These are phyloP conservation scores for Bipolaris sorokiniana DNA, from an alignment of 2,329 filamentous ascomycete species.

Conservation along the genomic window DNA sequence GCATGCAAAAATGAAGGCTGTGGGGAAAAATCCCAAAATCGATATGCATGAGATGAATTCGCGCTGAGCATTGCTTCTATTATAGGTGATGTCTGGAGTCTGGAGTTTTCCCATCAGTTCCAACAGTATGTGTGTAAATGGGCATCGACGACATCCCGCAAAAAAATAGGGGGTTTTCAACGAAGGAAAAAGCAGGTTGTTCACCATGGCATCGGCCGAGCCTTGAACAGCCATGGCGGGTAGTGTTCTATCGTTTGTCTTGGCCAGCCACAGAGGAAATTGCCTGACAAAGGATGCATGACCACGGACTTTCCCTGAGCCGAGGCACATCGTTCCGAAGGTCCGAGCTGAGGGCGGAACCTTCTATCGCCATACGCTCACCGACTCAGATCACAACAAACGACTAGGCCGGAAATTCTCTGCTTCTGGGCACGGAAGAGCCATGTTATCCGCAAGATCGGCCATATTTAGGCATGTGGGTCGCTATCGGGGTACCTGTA, in stretches of 20 bases:
- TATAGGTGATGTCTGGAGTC: background rate
- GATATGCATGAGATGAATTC: background rate
- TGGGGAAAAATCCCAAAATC: background rate
- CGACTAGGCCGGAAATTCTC: slow-evolving; percentile 14
- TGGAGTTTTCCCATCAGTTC: background rate
- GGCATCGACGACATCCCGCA: background rate
- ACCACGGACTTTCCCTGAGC: slow-evolving; percentile 14
- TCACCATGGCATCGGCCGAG: slow-evolving; percentile 2
- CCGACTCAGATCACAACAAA: slow-evolving; percentile 14
- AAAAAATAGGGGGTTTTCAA: background rate
- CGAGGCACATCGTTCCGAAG: slow-evolving; percentile 22
- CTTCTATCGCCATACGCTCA: slow-evolving; percentile 17
- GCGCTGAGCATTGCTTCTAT: background rate
- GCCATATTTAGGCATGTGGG: slow-evolving; percentile 38
- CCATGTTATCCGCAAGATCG: slow-evolving; percentile 35
- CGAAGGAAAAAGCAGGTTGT: background rate
- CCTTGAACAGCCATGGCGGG: background rate
- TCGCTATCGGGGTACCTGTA: slow-evolving; percentile 7
- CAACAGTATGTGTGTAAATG: background rate
- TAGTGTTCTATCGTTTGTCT: background rate
- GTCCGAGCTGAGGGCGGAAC: slow-evolving; percentile 22
- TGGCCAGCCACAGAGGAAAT: slow-evolving; percentile 3
- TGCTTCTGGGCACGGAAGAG: slow-evolving; percentile 22
- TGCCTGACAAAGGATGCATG: background rate
- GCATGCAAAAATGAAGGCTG: slow-evolving; percentile 1